A percentile compares a stretch with the other conserved stretches of the same genome.
Conservation (phyloP, 2,329 filamentous ascomycete species). For the Fusarium clavum region DNA sequence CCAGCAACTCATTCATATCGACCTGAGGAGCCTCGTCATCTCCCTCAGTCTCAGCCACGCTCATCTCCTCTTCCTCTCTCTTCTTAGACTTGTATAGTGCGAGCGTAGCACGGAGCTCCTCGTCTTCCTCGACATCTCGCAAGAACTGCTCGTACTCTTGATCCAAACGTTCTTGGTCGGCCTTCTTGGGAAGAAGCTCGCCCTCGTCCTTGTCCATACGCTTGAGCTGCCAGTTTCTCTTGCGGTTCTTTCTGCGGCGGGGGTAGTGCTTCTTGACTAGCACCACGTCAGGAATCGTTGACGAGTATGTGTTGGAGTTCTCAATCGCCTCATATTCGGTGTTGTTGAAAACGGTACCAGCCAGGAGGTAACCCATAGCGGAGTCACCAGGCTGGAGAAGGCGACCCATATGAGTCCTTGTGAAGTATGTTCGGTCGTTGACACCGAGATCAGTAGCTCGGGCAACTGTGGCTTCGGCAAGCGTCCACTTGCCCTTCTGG, state of each 20-base stretch:
- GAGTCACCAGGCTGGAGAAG: constrained; percentile 91
- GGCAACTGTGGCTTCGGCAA: constrained; percentile 90
- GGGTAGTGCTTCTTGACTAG: constrained; percentile 98
- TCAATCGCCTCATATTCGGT: constrained; percentile 86
- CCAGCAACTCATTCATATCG: constrained; percentile 83
- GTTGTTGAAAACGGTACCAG: constrained; percentile 93
- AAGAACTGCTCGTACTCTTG: constrained; percentile 97
- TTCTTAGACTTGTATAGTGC: constrained; percentile 83
- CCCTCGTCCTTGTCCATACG: constrained; percentile 92
- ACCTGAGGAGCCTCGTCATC: constrained; percentile 77
- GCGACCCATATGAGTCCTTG: constrained; percentile 87
- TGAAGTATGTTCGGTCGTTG: constrained; percentile 90
- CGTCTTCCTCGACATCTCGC: constrained; percentile 94
- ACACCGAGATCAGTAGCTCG: constrained; percentile 85
- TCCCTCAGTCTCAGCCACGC: constrained; percentile 71
- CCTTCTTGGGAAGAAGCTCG: constrained; percentile 85
- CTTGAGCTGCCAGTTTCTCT: constrained; percentile 93
- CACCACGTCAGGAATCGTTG: constrained; percentile 88
- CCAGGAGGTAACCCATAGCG: constrained; percentile 92
- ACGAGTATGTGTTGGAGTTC: constrained; percentile 77
- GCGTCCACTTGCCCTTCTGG: constrained; percentile 82
- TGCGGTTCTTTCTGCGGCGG: constrained; percentile 81
- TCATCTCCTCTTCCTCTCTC: constrained; percentile 71
- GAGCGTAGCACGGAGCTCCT: constrained; percentile 84
- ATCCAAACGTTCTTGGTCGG: constrained; percentile 89